Percentiles rank a stretch among this genome's conserved stretches.
These are phyloP conservation scores for Akanthomyces dipterigenus DNA, from an alignment of 2,329 filamentous ascomycete species.

Conservation along the genomic window DNA sequence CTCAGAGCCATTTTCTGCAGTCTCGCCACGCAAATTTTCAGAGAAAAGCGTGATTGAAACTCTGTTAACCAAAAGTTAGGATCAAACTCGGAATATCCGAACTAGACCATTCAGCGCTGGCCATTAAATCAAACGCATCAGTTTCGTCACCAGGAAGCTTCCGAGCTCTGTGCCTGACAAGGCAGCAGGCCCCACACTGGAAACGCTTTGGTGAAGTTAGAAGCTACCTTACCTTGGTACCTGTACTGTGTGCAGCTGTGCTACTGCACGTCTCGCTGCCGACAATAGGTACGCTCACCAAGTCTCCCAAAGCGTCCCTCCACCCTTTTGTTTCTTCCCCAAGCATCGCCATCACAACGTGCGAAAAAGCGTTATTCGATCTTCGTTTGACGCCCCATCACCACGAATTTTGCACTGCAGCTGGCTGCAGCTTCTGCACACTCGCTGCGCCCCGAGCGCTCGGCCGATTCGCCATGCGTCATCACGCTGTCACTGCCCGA, in stretches of 20 bases:
- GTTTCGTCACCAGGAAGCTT: background rate
- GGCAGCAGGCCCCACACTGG: background rate
- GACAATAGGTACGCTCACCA: background rate
- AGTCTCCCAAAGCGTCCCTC: background rate
- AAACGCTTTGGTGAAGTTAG: slow-evolving; percentile 4
- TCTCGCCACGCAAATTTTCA: background rate
- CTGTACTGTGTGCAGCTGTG: too few species aligned
- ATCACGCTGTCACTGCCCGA: slow-evolving; percentile 21
- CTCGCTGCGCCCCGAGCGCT: slow-evolving; percentile 1
- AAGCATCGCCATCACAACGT: background rate
- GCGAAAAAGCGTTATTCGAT: background rate
- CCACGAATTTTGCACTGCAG: background rate
- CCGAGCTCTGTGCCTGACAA: background rate
- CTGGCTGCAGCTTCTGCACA: slow-evolving; percentile 1
- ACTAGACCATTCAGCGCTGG: too few species aligned
- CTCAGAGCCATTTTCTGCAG: background rate
- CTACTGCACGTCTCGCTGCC: background rate
- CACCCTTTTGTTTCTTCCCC: background rate
- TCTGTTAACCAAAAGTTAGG: too few species aligned
- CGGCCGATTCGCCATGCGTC: slow-evolving; percentile 24
- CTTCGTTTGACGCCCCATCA: background rate
- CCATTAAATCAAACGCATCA: background rate
- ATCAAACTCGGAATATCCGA: too few species aligned
- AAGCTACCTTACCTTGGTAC: too few species aligned
- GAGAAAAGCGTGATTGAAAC: too few species aligned